A percentile compares a stretch with the other conserved stretches of the same genome.
phyloP scores from a whole-genome alignment of 2,329 filamentous ascomycete species.

The Cercospora sp. region DNA sequence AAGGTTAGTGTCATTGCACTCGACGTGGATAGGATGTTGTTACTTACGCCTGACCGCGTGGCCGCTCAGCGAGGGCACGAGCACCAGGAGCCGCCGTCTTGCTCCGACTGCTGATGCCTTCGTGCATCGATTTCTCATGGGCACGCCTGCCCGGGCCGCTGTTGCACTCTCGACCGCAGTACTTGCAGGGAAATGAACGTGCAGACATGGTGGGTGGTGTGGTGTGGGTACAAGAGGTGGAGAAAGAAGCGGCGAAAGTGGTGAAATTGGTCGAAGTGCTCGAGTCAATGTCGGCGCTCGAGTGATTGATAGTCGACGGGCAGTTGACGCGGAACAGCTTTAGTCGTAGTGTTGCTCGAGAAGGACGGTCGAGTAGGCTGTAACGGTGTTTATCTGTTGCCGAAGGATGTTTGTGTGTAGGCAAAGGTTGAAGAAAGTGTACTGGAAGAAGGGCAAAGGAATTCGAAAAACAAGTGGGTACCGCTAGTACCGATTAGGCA shows the following conservation, averaged over 20 bases:
- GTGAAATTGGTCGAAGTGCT: neutral
- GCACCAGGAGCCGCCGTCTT: neutral
- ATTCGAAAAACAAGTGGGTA: neutral
- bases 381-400: neutral
- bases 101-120: neutral
- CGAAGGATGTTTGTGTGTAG: neutral
- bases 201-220: neutral
- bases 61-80: neutral
- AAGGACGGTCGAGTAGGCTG: neutral
- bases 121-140: neutral
- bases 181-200: neutral
- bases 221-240: neutral
- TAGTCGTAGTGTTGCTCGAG: neutral
- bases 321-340: neutral
- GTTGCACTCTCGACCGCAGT: neutral
- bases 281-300: neutral
- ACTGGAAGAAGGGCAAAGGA: neutral
- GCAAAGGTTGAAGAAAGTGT: neutral
- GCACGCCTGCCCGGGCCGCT: neutral
- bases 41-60: neutral
- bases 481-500: neutral
- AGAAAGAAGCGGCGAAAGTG: neutral
- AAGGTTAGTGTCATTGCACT: neutral
- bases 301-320: neutral
- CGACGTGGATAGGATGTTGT: neutral